These are phyloP conservation scores for Lyophyllum shimeji DNA, from an alignment of 768 basidiomycete genomes.

Conservation along the genomic window DNA sequence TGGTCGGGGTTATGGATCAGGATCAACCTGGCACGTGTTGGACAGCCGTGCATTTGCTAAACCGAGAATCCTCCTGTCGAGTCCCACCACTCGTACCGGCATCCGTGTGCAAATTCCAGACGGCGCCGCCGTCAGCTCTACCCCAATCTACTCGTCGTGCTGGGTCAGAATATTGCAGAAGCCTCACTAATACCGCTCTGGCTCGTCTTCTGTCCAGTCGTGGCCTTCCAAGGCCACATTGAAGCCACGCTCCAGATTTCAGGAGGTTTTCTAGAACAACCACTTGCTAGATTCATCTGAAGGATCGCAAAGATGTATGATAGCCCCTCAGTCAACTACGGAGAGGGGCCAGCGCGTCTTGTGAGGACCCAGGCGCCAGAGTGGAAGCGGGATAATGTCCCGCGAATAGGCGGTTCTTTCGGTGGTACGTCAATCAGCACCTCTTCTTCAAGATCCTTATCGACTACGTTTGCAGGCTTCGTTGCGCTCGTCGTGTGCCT, in stretches of 20 bases:
- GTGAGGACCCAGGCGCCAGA: conserved; percentile 4
- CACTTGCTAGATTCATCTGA: background rate
- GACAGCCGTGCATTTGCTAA: background rate
- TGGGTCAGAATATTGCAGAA: background rate
- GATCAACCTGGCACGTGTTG: background rate
- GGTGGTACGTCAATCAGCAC: conserved; percentile 35
- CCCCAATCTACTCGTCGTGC: too few species aligned
- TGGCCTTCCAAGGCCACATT: background rate
- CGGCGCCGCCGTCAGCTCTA: background rate
- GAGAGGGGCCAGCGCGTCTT: conserved; percentile 4
- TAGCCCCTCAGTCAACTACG: background rate
- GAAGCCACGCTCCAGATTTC: background rate
- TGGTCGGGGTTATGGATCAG: too few species aligned
- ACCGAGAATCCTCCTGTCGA: conserved; percentile 1
- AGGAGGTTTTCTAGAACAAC: background rate
- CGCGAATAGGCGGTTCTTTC: conserved; percentile 50
- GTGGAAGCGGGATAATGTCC: conserved; percentile 32
- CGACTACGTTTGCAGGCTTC: conserved; percentile 42
- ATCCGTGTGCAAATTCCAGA: background rate
- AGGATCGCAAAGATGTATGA: background rate
- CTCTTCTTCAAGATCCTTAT: background rate
- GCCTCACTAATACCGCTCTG: background rate
- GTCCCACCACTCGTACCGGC: background rate
- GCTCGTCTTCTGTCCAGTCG: background rate
- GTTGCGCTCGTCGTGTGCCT: conserved; percentile 60